These are phyloP conservation scores for Diplocarpon mali DNA, from an alignment of 2,329 filamentous ascomycete genomes.

Conservation along the genomic window DNA sequence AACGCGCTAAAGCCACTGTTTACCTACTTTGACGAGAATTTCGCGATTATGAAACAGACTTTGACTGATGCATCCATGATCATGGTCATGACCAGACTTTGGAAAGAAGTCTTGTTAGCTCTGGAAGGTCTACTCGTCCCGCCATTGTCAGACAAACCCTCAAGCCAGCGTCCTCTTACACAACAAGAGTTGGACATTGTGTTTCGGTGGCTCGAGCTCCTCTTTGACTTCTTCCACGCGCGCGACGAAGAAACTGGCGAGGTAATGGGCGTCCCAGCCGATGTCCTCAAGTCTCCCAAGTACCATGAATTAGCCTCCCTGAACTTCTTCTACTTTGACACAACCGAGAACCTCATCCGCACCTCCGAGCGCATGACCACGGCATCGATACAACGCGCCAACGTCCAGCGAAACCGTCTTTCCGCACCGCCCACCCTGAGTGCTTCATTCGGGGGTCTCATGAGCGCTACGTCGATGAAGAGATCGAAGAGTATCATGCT, in stretches of 20 bases:
- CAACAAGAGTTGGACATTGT: conserved; percentile 89
- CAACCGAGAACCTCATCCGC: conserved; percentile 79
- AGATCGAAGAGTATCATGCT: conserved; percentile 80
- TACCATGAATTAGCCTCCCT: conserved; percentile 94
- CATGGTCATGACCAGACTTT: conserved; percentile 93
- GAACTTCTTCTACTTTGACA: conserved; percentile 97
- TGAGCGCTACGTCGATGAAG: conserved; percentile 58
- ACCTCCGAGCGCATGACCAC: conserved; percentile 95
- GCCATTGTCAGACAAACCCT: conserved; percentile 88
- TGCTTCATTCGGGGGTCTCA: conserved; percentile 43
- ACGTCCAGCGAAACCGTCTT: conserved; percentile 62
- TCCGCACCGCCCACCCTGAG: conserved; percentile 53
- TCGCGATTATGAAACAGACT: conserved; percentile 97
- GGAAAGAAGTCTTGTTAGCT: conserved; percentile 93
- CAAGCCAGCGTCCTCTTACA: conserved; percentile 68
- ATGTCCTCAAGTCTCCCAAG: conserved; percentile 92
- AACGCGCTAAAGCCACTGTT: conserved; percentile 77
- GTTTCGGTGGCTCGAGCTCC: conserved; percentile 83
- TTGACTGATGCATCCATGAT: conserved; percentile 94
- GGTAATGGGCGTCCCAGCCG: conserved; percentile 76
- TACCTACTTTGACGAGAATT: conserved; percentile 95
- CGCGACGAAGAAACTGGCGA: conserved; percentile 74
- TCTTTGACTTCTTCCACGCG: conserved; percentile 93
- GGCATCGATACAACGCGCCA: conserved; percentile 64
- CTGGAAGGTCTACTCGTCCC: conserved; percentile 86